Evolutionary conservation across 352 stramenopile genomes (phyloP), one percentile per base, ranked within the genome.

Genomic region (Globisporangium takayamanum): DNA sequence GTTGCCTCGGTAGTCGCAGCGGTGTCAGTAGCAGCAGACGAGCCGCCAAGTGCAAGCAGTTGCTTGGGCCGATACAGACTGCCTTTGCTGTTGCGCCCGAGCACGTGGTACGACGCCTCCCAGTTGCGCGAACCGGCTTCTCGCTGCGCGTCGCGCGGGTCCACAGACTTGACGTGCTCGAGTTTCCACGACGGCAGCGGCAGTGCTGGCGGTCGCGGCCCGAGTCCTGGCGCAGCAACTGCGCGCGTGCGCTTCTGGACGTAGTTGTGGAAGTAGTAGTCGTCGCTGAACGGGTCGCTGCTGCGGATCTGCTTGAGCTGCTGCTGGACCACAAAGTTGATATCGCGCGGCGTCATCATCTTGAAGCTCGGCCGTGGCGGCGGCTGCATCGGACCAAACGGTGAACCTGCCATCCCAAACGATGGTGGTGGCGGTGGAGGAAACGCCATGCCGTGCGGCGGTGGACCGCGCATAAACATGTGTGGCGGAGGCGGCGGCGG

Each of bases 231-330:
- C 15, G 28, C 48, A 36, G 47, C 59, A 2, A 57, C 53, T 15
- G 54, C 70, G 15, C 80, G 78, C 41, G 73, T 67, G 15, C 82
- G 78, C 68, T 94, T 94, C 68, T 90, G 78, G 67, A 83, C 69
- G 45, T 80, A 89, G 60, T 92, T 92, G 67, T 92, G 79, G 59
- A 89, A 94, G 56, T 92, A 94, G 60, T 94, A 92, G 67, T 94
- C 84, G 60, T 94, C 84, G 63, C 82, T 94, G 67, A 92, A 94
- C 51, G 84, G 84, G 50, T 94, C 84, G 58, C 82, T 92, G n/a
- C 73, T 84, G 25, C 83, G 82, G 30, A 94, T 73, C 71, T 84
- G 80, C 74, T 94, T 94, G 77, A 89, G 83, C 54, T 92, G 82
- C 57, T 89, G 79, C 63, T 94, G 84, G 56, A 90, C 73, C 25